These are phyloP conservation scores for Favolaschia claudopus DNA, from an alignment of 768 basidiomycete genomes.

Conservation along the genomic window DNA sequence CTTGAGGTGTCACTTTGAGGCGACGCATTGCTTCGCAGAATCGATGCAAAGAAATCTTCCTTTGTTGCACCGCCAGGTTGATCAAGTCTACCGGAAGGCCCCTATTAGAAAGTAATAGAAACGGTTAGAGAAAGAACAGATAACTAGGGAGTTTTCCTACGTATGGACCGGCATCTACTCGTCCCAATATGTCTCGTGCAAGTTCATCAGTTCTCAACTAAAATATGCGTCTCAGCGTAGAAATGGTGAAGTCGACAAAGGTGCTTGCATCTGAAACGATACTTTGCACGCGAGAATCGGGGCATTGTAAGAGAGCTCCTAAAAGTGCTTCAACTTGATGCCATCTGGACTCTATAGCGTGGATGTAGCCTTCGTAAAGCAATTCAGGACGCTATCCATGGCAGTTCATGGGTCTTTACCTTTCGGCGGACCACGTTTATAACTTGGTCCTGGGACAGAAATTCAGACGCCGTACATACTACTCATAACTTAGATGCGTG, in stretches of 20 bases:
- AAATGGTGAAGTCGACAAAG: background rate
- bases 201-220: slow-evolving; percentile 71
- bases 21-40: slow-evolving; percentile 64
- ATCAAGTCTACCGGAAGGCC: slow-evolving; percentile 69
- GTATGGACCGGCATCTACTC: slow-evolving; percentile 84
- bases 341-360: slow-evolving; percentile 91
- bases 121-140: slow-evolving; percentile 7
- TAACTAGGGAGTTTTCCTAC: slow-evolving; percentile 46
- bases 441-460: slow-evolving; percentile 65
- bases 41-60: slow-evolving; percentile 81
- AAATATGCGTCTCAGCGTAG: background rate
- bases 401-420: no score
- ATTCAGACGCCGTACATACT: background rate
- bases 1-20: slow-evolving; percentile 60
- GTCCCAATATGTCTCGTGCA: slow-evolving; percentile 76
- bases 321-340: slow-evolving; percentile 93
- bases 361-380: no score
- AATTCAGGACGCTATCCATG: no score
- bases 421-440: slow-evolving; percentile 86
- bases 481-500: background rate
- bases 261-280: slow-evolving; percentile 57
- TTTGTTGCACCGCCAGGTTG: slow-evolving; percentile 72
- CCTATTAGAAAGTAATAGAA: slow-evolving; percentile 47
- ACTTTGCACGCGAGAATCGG: slow-evolving; percentile 67
- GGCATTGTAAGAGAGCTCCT: slow-evolving; percentile 79